Evolutionary conservation across 148 eudicot genomes (phyloP), one percentile per base, ranked within the genome.

Genomic region (Cornus kousa): DNA sequence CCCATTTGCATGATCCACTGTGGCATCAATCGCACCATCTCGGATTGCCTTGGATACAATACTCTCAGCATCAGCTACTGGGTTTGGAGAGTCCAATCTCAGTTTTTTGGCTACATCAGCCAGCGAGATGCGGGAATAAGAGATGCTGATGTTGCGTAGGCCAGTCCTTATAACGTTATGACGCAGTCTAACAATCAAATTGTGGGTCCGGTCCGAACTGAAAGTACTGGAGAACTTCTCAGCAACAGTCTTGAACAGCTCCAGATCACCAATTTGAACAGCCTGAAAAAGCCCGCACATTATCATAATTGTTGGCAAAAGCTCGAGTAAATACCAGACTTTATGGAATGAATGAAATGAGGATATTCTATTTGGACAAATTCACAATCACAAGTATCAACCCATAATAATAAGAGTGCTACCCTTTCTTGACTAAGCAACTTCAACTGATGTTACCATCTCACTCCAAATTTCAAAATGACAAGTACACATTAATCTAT

Each of bases 111-210:
- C 97, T 68, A 95, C 93, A 74, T 95, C 97, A 60, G 85, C 84
- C 14, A 95, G 92, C 39, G 98, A 95, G 84, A 95, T 95, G 77
- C 94, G 87, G 19, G 98, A 93, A 77, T 95, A 95, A 11, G 98
- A 91, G 65, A 95, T 95, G 74, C 98, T 93, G 69, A 95, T 95
- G 87, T 95, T 95, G 77, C 97, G 89, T 19, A 93, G 73, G 40
- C 97, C 99, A 3, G 97, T 95, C 71, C 99, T 90, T 69, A 95
- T 95, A 77, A 95, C 99, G 50, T 95, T 95, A 83, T 93, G 99
- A 37, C 99, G 85, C 65, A 95, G 86, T 78, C 98, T 89, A 32
- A 95, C 97, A 31, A 95, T 95, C 82, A 93, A 74, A 76, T 95
- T 95, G 79, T 90, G 93, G 70, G 99, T 95, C n/a, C 93, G 71